phyloP scores from a whole-genome alignment of 108 stramenopile genomes.

The Licmophora abbreviata region DNA sequence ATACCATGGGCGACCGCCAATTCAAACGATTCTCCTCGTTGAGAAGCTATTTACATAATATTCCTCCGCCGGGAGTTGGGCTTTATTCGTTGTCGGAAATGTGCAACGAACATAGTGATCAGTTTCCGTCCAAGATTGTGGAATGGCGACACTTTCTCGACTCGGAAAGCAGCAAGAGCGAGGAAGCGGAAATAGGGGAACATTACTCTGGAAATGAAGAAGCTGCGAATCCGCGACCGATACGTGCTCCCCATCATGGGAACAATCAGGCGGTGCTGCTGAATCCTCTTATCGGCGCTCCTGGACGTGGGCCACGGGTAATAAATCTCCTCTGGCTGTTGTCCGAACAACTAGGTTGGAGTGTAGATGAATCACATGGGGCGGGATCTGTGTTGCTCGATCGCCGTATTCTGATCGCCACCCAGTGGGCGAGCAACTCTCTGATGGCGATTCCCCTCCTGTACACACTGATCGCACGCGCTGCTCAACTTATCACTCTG shows the following conservation, averaged over 20 bases:
- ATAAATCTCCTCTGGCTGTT: constrained; percentile 48
- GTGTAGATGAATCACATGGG: constrained; percentile 33
- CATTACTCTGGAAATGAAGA: neutral
- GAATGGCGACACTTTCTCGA: too few relatives aligned
- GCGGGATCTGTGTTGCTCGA: constrained; percentile 35
- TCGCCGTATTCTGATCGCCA: constrained; percentile 52
- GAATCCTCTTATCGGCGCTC: constrained; percentile 3
- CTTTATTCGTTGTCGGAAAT: constrained; percentile 29
- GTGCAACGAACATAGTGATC: too few relatives aligned
- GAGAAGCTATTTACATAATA: constrained; percentile 29
- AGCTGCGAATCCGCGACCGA: constrained; percentile 9
- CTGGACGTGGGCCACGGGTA: constrained; percentile 12
- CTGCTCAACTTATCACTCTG: constrained; percentile 26
- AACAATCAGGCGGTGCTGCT: constrained; percentile 1
- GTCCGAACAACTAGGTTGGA: constrained; percentile 50
- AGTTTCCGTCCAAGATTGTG: constrained; percentile 5
- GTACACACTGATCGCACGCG: constrained; percentile 41
- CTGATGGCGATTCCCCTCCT: constrained; percentile 40
- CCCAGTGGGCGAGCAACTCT: constrained; percentile 53
- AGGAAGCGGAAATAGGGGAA: neutral
- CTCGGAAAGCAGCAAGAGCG: constrained; percentile 11
- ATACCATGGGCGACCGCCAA: constrained; percentile 3
- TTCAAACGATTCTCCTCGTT: constrained; percentile 21
- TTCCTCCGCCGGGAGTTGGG: constrained; percentile 49
- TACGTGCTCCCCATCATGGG: neutral